Evolutionary conservation across 768 basidiomycete genomes (phyloP).

Genomic region (Boletus vinaceobasis): DNA sequence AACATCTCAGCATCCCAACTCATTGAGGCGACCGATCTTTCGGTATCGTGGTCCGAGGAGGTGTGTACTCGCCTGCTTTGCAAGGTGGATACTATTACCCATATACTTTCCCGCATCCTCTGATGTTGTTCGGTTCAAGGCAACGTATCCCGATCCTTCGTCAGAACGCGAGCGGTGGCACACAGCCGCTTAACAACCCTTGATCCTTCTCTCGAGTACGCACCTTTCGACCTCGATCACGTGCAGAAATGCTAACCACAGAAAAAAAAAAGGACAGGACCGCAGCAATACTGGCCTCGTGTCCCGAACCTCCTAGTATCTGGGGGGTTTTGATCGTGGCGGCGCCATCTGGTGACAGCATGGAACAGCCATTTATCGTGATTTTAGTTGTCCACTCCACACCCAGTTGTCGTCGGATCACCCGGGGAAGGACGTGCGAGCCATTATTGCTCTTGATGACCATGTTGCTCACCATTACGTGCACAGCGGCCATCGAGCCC

Average conservation of each 20-base stretch:
- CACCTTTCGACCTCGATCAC: not conserved
- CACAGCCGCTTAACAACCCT: not conserved
- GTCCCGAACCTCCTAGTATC: not conserved
- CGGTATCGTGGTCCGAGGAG: not conserved
- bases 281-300: not conserved
- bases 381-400: not conserved
- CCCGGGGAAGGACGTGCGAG: conserved; percentile 6
- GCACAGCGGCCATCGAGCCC: not conserved
- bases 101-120: not conserved
- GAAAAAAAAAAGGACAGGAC: not conserved
- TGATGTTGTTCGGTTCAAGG: not conserved
- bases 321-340: conserved; percentile 14
- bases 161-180: not conserved
- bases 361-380: conserved; percentile 1
- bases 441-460: not conserved
- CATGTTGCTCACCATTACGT: conserved; percentile 11
- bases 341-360: conserved; percentile 5
- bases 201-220: not conserved
- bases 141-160: not conserved
- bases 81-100: not conserved
- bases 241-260: not conserved
- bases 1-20: not conserved
- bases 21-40: not conserved
- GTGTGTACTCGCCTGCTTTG: not conserved
- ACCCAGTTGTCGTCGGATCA: conserved; percentile 9